Percentiles rank a stretch among this genome's conserved stretches.
Conservation (phyloP, 2,329 filamentous ascomycete genomes). For the Elsinoe batatas region DNA sequence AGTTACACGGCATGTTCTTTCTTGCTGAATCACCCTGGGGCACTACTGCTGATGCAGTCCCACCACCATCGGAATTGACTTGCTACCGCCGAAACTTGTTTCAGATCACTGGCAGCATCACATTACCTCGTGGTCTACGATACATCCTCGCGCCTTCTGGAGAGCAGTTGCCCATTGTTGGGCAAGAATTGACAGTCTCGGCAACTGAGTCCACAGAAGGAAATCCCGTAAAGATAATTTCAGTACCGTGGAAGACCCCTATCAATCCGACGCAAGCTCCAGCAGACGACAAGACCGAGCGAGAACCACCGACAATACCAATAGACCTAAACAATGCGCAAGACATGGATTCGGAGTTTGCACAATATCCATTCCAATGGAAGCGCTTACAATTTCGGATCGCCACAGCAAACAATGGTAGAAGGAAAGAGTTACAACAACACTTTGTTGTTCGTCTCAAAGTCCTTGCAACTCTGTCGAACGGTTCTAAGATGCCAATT, state of each 20-base stretch:
- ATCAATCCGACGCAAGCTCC: slow-evolving; percentile 58
- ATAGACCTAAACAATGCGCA: slow-evolving; percentile 56
- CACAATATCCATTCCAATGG: slow-evolving; percentile 89
- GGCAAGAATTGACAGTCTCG: slow-evolving; percentile 77
- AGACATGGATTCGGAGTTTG: slow-evolving; percentile 70
- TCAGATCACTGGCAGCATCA: slow-evolving; percentile 85
- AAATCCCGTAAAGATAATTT: slow-evolving; percentile 84
- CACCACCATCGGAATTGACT: slow-evolving; percentile 70
- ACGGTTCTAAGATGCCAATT: slow-evolving; percentile 70
- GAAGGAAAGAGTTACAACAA: slow-evolving; percentile 88
- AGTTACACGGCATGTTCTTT: slow-evolving; percentile 85
- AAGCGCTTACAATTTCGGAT: slow-evolving; percentile 87
- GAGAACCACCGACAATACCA: slow-evolving; percentile 76
- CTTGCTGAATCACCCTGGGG: slow-evolving; percentile 68
- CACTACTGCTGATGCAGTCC: slow-evolving; percentile 44
- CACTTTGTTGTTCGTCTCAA: slow-evolving; percentile 88
- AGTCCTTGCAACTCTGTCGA: slow-evolving; percentile 71
- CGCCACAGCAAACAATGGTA: slow-evolving; percentile 91
- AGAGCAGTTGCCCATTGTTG: slow-evolving; percentile 71
- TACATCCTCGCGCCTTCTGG: slow-evolving; percentile 77
- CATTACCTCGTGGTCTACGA: slow-evolving; percentile 65
- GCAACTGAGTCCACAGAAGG: slow-evolving; percentile 93
- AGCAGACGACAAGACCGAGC: slow-evolving; percentile 58
- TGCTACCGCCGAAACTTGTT: slow-evolving; percentile 95
- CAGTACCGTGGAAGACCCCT: slow-evolving; percentile 95